Evolutionary conservation across 2,329 filamentous ascomycete genomes (phyloP).

Genomic region (Periconia digitata): DNA sequence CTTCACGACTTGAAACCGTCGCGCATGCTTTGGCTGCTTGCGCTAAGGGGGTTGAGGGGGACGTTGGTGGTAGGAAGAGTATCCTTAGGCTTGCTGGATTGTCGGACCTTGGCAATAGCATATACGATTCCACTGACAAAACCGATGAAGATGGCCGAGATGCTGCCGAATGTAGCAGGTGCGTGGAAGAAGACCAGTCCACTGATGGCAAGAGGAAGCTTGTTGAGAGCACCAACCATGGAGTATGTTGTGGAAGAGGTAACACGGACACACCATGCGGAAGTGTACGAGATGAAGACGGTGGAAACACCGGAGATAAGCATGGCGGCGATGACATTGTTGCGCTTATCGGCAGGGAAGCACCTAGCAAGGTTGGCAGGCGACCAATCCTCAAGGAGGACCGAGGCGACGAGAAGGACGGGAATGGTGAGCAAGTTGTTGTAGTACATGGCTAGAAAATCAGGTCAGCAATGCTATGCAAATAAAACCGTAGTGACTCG

Average conservation of each 20-base stretch:
- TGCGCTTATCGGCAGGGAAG: constrained; percentile 82
- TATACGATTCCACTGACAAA: constrained; percentile 94
- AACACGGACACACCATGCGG: constrained; percentile 96
- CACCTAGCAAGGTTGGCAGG: constrained; percentile 78
- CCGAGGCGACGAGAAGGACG: constrained; percentile 78
- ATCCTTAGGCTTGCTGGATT: constrained; percentile 67
- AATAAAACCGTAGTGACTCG: constrained; percentile 16
- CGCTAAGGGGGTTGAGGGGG: constrained; percentile 82
- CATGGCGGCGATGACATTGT: constrained; percentile 82
- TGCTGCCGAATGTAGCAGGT: constrained; percentile 87
- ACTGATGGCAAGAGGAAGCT: constrained; percentile 90
- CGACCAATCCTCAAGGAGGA: constrained; percentile 92
- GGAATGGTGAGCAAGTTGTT: constrained; percentile 98
- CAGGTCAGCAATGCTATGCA: constrained; percentile 10
- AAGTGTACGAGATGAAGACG: constrained; percentile 99
- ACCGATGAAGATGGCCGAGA: constrained; percentile 86
- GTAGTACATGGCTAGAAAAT: constrained; percentile 87
- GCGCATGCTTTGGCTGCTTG: constrained; percentile 86
- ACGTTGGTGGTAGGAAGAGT: constrained; percentile 68
- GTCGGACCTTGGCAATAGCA: constrained; percentile 80
- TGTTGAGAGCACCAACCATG: constrained; percentile 98
- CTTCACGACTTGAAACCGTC: constrained; percentile 68
- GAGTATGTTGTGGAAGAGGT: constrained; percentile 98
- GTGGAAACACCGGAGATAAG: constrained; percentile 89
- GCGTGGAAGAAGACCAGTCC: constrained; percentile 95